phyloP scores from a whole-genome alignment of 2,329 filamentous ascomycete species.

The Fusarium nematophilum region DNA sequence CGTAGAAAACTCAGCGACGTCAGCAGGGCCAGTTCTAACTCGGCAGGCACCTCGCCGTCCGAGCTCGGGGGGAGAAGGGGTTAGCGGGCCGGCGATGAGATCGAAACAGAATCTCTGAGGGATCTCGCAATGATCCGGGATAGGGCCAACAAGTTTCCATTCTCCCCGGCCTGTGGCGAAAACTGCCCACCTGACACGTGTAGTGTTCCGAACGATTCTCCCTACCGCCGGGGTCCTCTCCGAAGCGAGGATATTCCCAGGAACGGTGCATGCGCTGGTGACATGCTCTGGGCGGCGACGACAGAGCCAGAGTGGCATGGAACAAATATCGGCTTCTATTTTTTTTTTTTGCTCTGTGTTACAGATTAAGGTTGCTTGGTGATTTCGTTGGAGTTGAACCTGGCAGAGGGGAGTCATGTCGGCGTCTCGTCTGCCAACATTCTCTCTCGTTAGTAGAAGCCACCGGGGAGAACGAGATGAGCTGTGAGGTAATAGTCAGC shows the following conservation, averaged over 20 bases:
- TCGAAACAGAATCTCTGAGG: conserved; percentile 31
- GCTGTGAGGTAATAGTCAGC: conserved; percentile 30
- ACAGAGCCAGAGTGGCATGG: neutral
- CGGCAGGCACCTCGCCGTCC: conserved; percentile 26
- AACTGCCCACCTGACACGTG: conserved; percentile 36
- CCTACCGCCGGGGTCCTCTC: conserved; percentile 16
- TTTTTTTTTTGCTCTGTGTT: neutral
- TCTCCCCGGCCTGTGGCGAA: conserved; percentile 4
- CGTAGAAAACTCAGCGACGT: conserved; percentile 14
- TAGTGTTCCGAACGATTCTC: conserved; percentile 22
- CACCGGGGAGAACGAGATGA: conserved; percentile 27
- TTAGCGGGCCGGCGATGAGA: conserved; percentile 34
- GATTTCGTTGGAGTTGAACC: neutral
- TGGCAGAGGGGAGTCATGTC: neutral
- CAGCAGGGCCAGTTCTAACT: conserved; percentile 25
- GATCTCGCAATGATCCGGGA: conserved; percentile 29
- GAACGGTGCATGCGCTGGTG: conserved; percentile 14
- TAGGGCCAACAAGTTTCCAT: conserved; percentile 11
- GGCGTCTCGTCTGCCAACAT: neutral
- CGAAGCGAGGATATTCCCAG: conserved; percentile 34
- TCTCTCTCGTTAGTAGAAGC: conserved; percentile 1
- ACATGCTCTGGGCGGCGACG: neutral
- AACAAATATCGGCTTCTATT: neutral
- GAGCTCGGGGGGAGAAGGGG: conserved; percentile 6
- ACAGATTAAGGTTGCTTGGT: neutral